Conservation (phyloP, 495 filamentous ascomycete species). For the Neurospora hispaniola region DNA sequence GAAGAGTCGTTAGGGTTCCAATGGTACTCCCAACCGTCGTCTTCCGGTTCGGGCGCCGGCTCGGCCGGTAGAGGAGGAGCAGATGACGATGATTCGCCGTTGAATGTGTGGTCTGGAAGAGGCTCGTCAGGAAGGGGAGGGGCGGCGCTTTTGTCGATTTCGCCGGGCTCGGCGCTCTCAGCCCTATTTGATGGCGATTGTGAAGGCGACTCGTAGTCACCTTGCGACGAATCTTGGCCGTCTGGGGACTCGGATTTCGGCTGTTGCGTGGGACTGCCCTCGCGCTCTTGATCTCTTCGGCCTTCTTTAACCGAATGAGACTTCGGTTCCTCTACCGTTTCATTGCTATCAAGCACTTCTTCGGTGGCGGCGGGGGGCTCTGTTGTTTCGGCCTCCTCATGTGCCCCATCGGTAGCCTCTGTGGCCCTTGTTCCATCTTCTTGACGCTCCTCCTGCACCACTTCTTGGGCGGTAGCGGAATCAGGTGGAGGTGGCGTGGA, state of each 20-base stretch:
- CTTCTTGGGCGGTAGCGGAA: neutral
- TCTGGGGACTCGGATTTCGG: neutral
- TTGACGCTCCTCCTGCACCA: neutral
- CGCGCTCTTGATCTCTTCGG: constrained; percentile 8
- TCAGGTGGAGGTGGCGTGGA: neutral
- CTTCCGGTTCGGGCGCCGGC: constrained; percentile 34
- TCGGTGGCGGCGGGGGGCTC: neutral
- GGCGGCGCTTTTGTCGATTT: neutral
- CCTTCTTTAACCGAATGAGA: constrained; percentile 1
- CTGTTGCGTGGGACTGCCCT: neutral
- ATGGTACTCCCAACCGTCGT: constrained; percentile 82
- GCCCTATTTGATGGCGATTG: constrained; percentile 2
- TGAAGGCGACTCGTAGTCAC: neutral
- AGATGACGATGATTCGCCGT: neutral
- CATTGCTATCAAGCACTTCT: neutral
- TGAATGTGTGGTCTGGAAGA: constrained; percentile 7
- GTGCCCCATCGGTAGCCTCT: neutral
- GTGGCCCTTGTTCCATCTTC: neutral
- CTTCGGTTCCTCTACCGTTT: neutral
- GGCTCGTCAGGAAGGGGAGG: constrained; percentile 23
- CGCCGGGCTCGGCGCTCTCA: neutral
- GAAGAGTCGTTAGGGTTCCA: constrained; percentile 64
- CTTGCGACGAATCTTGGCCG: neutral
- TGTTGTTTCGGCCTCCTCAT: neutral
- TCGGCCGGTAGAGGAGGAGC: constrained; percentile 22